Evolutionary conservation across 345 rosid genomes (phyloP).

Genomic region (Theobroma cacao): DNA sequence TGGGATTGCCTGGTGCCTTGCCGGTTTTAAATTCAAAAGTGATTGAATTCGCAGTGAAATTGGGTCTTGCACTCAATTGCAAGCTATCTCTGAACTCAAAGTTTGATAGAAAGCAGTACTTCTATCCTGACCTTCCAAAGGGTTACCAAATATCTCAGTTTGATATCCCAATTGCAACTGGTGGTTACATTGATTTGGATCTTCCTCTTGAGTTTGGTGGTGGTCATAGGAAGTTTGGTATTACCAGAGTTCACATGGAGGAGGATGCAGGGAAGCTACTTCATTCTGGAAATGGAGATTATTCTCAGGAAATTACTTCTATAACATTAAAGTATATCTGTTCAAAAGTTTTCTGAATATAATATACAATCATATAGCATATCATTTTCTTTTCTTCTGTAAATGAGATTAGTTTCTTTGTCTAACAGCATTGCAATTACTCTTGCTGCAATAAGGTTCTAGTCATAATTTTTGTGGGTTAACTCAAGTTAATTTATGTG

Average conservation of each 20-base stretch:
- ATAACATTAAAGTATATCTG: conserved; percentile 4
- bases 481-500: background rate
- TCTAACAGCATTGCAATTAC: background rate
- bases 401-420: conserved; percentile 7
- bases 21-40: conserved; percentile 87
- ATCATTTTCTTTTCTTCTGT: background rate
- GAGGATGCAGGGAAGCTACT: conserved; percentile 96
- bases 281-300: conserved; percentile 69
- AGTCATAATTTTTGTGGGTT: background rate
- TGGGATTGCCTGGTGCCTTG: conserved; percentile 96
- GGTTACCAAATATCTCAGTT: conserved; percentile 97
- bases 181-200: conserved; percentile 80
- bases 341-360: background rate
- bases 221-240: conserved; percentile 82
- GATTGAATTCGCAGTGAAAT: conserved; percentile 74
- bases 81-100: conserved; percentile 74
- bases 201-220: conserved; percentile 90
- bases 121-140: conserved; percentile 96
- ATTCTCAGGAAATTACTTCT: conserved; percentile 59
- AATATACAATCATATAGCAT: background rate
- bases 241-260: conserved; percentile 97
- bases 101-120: conserved; percentile 95
- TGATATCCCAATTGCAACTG: conserved; percentile 83
- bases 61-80: conserved; percentile 90
- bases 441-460: background rate